These are phyloP conservation scores for Buxus sempervirens DNA, from an alignment of 164 flowering plant genomes.

Conservation along the genomic window DNA sequence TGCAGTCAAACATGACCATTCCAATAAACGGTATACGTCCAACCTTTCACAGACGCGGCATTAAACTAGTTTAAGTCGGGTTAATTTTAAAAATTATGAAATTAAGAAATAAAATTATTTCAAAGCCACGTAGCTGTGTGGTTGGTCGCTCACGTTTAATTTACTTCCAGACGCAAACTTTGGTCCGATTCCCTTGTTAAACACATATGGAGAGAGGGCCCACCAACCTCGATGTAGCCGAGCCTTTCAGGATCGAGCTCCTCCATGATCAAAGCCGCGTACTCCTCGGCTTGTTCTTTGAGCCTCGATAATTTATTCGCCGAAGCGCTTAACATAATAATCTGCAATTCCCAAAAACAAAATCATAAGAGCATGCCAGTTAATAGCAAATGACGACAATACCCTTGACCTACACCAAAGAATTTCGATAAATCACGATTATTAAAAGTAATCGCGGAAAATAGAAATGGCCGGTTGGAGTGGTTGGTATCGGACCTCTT, in stretches of 20 bases:
- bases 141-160: too few species aligned
- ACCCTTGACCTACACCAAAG: conserved; percentile 27
- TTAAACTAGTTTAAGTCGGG: too few species aligned
- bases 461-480: conserved; percentile 14
- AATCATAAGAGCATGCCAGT: not conserved
- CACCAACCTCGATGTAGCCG: conserved; percentile 91
- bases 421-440: not conserved
- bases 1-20: too few species aligned
- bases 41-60: too few species aligned
- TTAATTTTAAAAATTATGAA: too few species aligned
- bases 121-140: too few species aligned
- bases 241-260: conserved; percentile 93
- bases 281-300: conserved; percentile 95
- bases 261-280: conserved; percentile 97
- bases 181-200: too few species aligned
- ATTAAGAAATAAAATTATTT: too few species aligned
- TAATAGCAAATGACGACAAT: conserved; percentile 17
- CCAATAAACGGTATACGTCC: too few species aligned
- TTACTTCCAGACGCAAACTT: too few species aligned
- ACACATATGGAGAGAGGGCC: not conserved
- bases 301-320: conserved; percentile 88
- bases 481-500: conserved; percentile 21
- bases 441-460: not conserved
- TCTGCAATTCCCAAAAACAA: conserved; percentile 31
- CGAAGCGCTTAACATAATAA: conserved; percentile 92